phyloP scores from a whole-genome alignment of 352 stramenopile genomes.

The Phytophthora crassamura region DNA sequence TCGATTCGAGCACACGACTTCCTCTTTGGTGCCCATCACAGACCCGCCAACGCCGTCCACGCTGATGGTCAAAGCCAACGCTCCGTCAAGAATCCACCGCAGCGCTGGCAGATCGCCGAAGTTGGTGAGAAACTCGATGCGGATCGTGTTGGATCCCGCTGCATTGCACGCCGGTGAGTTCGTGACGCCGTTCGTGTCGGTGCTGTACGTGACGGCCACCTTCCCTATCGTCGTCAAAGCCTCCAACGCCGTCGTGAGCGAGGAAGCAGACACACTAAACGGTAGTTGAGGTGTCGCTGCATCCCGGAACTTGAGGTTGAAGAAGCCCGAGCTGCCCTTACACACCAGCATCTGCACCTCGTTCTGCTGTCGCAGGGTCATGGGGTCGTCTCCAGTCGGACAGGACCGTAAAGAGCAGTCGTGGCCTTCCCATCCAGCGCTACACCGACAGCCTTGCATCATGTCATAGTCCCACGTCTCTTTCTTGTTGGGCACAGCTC shows the following conservation, averaged over 20 bases:
- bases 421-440: slow-evolving; percentile 88
- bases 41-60: slow-evolving; percentile 56
- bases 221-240: slow-evolving; percentile 55
- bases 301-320: slow-evolving; percentile 79
- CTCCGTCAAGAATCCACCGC: slow-evolving; percentile 71
- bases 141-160: slow-evolving; percentile 59
- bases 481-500: slow-evolving; percentile 80
- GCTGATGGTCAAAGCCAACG: slow-evolving; percentile 55
- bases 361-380: slow-evolving; percentile 76
- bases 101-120: slow-evolving; percentile 72
- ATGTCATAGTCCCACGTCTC: slow-evolving; percentile 92
- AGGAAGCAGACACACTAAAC: slow-evolving; percentile 41
- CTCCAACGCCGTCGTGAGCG: slow-evolving; percentile 44
- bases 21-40: slow-evolving; percentile 67
- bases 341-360: slow-evolving; percentile 85
- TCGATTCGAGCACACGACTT: slow-evolving; percentile 67
- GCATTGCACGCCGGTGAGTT: slow-evolving; percentile 47
- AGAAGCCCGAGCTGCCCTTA: slow-evolving; percentile 60
- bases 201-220: slow-evolving; percentile 57
- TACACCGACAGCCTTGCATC: slow-evolving; percentile 87
- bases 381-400: slow-evolving; percentile 89
- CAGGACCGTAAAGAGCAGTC: slow-evolving; percentile 90
- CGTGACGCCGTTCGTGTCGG: slow-evolving; percentile 23
- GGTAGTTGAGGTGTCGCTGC: slow-evolving; percentile 61
- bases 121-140: slow-evolving; percentile 69